Conservation (phyloP, 352 stramenopile genomes). For the Pythium aristosporum region DNA sequence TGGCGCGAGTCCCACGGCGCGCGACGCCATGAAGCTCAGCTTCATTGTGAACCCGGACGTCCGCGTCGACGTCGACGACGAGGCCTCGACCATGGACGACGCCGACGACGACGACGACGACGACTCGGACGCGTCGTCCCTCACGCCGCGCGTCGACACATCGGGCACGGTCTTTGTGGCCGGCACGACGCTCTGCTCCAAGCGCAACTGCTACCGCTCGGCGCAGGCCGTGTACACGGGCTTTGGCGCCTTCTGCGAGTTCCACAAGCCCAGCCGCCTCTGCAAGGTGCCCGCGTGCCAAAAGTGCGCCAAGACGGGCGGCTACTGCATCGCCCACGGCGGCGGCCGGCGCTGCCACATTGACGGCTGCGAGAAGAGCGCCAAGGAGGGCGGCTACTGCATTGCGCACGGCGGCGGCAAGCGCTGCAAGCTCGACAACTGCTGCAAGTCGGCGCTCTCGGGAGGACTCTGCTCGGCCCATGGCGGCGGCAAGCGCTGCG, state of each 20-base stretch:
- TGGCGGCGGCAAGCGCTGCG: constrained; percentile 64
- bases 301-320: constrained; percentile 59
- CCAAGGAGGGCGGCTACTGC: constrained; percentile 69
- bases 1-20: not conserved
- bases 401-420: constrained; percentile 63
- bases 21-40: constrained; percentile 50
- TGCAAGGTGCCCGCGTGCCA: constrained; percentile 58
- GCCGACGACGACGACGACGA: constrained; percentile 9
- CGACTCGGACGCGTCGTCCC: constrained; percentile 20
- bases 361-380: constrained; percentile 63
- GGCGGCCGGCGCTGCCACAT: constrained; percentile 44
- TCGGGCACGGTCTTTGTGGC: constrained; percentile 8
- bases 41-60: constrained; percentile 53
- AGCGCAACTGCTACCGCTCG: constrained; percentile 62
- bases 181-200: constrained; percentile 43
- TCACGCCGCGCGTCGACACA: constrained; percentile 11
- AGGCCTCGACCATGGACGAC: constrained; percentile 20
- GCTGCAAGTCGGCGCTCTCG: constrained; percentile 62
- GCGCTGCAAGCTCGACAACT: constrained; percentile 47
- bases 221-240: constrained; percentile 33
- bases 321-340: constrained; percentile 38
- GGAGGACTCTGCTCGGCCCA: constrained; percentile 70
- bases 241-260: constrained; percentile 59
- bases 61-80: constrained; percentile 12
- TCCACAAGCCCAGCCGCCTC: constrained; percentile 67